Base-by-base conservation (phyloP, 2,329 filamentous ascomycete genomes). In the Epichloe coenophiala region DNA sequence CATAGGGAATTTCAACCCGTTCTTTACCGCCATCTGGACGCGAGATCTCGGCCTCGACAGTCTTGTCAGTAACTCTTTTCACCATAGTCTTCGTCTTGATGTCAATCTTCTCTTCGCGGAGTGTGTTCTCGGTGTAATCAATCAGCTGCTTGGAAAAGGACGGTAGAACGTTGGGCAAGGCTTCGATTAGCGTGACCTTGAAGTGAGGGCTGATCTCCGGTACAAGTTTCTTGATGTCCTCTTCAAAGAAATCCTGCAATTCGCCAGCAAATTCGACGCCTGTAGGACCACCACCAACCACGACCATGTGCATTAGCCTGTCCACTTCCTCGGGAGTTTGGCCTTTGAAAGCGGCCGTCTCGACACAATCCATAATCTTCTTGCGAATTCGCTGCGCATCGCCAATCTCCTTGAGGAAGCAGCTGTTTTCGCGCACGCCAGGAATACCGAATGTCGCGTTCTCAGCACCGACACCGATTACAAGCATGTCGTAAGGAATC, bases 101-200 rank as follows among this genome's bases (percentile, higher is more conserved):
- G 60, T 88, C 84, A 65, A 98, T 98, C 65, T 89, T 90, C 72
- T 98, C 93, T 75, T 98, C 93, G 73, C 95, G 93, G 76, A 98
- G 94, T 45, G 91, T 96, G 71, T 90, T 91, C 74, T 98, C 93
- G 60, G 93, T 98, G 77, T 98, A 98, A 64, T 98, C 93, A 65
- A 98, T 97, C 63, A 98, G 77, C 71, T 95, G 89, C 80, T 97
- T 97, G 68, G 88, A 95, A 78, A 98, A 98, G 78, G 90, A 95
- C 62, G 93, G 93, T 57, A 98, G 80, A 48, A 95, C 90, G 68
- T 94, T 96, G 61, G 93, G 93, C 36, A 98, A 81, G 54, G 93
- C 93, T 74, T 98, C 93, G 58, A 98, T 91, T 45, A 98, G 83
- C 52, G 93, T 98, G 57, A 98, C 91, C 69, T 90, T 87, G 82